These are phyloP conservation scores for Apiotrichum veenhuisii DNA, from an alignment of 1,284 basidiomycete genomes.

Conservation along the genomic window DNA sequence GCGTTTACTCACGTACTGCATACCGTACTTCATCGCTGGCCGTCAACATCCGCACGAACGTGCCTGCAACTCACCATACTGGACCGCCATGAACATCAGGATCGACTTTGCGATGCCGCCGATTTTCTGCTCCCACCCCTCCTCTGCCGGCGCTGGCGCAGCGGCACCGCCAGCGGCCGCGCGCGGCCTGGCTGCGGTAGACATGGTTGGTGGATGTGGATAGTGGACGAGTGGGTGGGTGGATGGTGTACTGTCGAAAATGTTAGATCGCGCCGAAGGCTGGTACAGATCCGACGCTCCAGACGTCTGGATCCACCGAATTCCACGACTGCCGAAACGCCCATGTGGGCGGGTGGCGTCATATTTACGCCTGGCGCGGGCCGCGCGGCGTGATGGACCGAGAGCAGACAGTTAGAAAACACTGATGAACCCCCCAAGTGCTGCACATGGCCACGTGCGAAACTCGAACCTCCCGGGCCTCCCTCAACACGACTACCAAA, in stretches of 20 bases:
- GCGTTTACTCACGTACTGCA: conserved; percentile 38
- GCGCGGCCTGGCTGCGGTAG: conserved; percentile 5
- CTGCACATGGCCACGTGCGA: too few species aligned
- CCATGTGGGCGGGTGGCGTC: background rate
- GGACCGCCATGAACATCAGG: conserved; percentile 35
- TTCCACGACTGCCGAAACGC: background rate
- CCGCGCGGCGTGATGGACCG: too few species aligned
- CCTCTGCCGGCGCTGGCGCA: conserved; percentile 13
- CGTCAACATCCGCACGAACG: conserved; percentile 2
- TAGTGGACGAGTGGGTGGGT: background rate
- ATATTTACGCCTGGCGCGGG: too few species aligned
- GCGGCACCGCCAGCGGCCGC: conserved; percentile 10
- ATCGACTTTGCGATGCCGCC: conserved; percentile 22
- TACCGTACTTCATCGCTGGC: conserved; percentile 41
- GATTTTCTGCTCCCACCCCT: conserved; percentile 18
- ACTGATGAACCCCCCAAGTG: too few species aligned
- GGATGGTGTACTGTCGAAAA: background rate
- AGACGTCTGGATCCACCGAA: background rate
- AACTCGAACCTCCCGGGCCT: too few species aligned
- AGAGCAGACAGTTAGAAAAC: too few species aligned
- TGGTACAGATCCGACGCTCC: background rate
- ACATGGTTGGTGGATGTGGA: background rate
- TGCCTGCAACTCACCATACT: conserved; percentile 31
- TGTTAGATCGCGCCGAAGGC: background rate
- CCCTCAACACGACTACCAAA: too few species aligned